Evolutionary conservation across 2,329 filamentous ascomycete genomes (phyloP), one percentile per base, ranked within the genome.

Genomic region (Cadophora luteo-olivacea): DNA sequence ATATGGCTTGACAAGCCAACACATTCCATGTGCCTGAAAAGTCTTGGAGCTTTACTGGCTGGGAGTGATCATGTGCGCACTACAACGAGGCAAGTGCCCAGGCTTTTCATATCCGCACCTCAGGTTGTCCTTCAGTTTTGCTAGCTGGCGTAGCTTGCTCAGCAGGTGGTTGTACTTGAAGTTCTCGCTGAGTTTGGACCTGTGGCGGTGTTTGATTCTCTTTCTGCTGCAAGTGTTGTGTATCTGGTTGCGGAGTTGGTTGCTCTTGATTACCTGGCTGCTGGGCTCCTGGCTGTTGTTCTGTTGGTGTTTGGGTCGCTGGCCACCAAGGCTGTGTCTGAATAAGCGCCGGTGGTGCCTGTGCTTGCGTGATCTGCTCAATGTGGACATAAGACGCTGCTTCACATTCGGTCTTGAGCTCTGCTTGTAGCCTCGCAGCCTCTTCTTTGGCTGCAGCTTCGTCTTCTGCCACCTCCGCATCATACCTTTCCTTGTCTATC

Each of bases 401-500:
- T 65, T 62, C 66, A 45, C 66, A 68, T 24, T 57, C 22, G 1
- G 38, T 61, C 19, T 64, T 45, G 1, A 68, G 29, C 29, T 68
- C 66, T 6, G 57, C 54, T 61, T 60, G 52, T 12, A 45, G 45
- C 36, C 45, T 64, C 12, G 38, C 61, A 16, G 29, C 36, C 19
- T 60, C 66, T 54, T 68, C 66, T 24, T 68, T 64, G 38, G 62
- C 66, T 16, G 16, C 29, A 24, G 45, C 52, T 22, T 62, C 61
- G 38, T 52, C 54, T 19, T 72, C 72, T 24, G 66, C 70, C 3
- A 64, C 67, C 38, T 74, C 69, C 51, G 75, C 75, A 7, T 61
- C 55, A 22, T 32, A 57, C 22, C 55, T 55, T 22, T 61, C 66
- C 54, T 38, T 32, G 24, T 64, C 61, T 24, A 58, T 36, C 14